A percentile compares a stretch with the other conserved stretches of the same genome.
Conservation (phyloP, 2,329 filamentous ascomycete genomes). For the Stromatinia cepivora region DNA sequence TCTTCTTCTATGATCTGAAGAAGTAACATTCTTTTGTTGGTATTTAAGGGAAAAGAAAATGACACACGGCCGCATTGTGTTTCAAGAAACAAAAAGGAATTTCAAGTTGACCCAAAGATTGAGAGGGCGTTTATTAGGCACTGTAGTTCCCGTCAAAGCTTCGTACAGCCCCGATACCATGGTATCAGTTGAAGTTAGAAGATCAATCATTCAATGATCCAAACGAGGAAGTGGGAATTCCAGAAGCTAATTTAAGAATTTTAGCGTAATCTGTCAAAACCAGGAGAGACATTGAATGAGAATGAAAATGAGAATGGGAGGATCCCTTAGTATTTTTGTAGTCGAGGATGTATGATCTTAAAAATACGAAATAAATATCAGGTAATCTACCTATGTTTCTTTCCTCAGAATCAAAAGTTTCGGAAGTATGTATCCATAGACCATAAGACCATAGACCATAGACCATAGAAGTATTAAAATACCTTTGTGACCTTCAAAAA, state of each 20-base stretch:
- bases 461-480: no score
- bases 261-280: not conserved
- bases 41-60: not conserved
- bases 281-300: not conserved
- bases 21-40: not conserved
- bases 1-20: not conserved
- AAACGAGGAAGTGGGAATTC: not conserved
- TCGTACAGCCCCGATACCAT: not conserved
- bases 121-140: not conserved
- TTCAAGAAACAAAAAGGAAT: slow-evolving; percentile 8
- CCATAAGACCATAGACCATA: no score
- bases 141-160: no score
- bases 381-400: not conserved
- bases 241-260: not conserved
- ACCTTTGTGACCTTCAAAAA: no score
- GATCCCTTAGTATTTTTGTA: not conserved
- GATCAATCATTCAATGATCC: not conserved
- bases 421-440: not conserved
- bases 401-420: not conserved
- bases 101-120: not conserved
- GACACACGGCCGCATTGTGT: not conserved
- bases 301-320: not conserved
- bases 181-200: not conserved
- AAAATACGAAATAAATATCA: not conserved
- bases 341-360: not conserved